These are phyloP conservation scores for Gossypium davidsonii DNA, from an alignment of 441 rosid species.

Conservation along the genomic window DNA sequence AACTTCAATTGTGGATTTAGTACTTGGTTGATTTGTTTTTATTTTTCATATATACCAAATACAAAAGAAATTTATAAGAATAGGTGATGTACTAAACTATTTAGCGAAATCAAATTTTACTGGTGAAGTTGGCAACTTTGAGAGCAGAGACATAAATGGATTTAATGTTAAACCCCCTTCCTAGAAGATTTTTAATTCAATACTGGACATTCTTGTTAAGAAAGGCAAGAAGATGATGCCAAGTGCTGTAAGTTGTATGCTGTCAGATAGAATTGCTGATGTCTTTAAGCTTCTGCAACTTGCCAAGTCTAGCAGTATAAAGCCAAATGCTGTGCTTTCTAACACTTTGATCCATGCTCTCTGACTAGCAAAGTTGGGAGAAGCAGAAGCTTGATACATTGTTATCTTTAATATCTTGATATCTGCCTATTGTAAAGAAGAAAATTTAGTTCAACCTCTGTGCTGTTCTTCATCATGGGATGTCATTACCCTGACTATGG, in stretches of 20 bases:
- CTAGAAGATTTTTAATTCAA: conserved; percentile 54
- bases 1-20: too few relatives aligned
- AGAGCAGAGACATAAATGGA: too few relatives aligned
- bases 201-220: conserved; percentile 71
- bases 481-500: conserved; percentile 58
- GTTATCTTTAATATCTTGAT: conserved; percentile 73
- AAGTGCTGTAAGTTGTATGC: conserved; percentile 70
- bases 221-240: conserved; percentile 71
- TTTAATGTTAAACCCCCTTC: conserved; percentile 35
- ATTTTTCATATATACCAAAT: too few relatives aligned
- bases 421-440: conserved; percentile 62
- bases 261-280: conserved; percentile 70
- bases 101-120: too few relatives aligned
- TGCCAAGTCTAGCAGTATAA: conserved; percentile 42
- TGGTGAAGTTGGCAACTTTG: too few relatives aligned
- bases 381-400: conserved; percentile 72
- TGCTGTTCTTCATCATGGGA: conserved; percentile 55
- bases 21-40: too few relatives aligned
- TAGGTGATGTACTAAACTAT: too few relatives aligned
- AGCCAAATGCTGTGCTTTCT: conserved; percentile 56
- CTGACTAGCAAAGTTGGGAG: conserved; percentile 76
- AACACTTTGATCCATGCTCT: conserved; percentile 67
- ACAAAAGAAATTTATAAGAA: too few relatives aligned
- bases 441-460: conserved; percentile 62
- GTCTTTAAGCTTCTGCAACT: conserved; percentile 76